These are phyloP conservation scores for Nannochloris sp. DNA, from an alignment of 139 green algal species.

Conservation along the genomic window DNA sequence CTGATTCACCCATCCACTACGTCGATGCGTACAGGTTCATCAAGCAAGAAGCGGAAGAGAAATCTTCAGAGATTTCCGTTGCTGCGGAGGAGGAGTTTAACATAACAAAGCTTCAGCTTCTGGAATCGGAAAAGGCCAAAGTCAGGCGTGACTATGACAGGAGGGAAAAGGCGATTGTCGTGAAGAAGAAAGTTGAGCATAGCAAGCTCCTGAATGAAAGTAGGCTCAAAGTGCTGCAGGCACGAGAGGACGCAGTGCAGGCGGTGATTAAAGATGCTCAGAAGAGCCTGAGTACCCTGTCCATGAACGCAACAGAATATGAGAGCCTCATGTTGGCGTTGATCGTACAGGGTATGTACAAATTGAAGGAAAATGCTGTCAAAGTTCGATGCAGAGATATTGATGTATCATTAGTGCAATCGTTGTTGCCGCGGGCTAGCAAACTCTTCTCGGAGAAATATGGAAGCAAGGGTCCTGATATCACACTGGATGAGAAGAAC, in stretches of 20 bases:
- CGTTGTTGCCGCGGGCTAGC: conserved; percentile 26
- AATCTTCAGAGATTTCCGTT: conserved; percentile 91
- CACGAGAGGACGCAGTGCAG: conserved; percentile 76
- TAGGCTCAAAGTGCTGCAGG: conserved; percentile 85
- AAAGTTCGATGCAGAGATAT: conserved; percentile 62
- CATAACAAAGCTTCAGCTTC: conserved; percentile 92
- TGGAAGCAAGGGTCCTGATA: conserved; percentile 34
- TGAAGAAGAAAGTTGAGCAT: conserved; percentile 98
- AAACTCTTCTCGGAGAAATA: conserved; percentile 27
- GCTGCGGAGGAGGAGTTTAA: conserved; percentile 98
- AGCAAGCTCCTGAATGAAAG: conserved; percentile 94
- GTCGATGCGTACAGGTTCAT: conserved; percentile 66
- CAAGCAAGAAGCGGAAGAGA: conserved; percentile 96
- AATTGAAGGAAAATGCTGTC: conserved; percentile 57
- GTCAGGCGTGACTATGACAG: conserved; percentile 94
- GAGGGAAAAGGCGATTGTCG: conserved; percentile 81
- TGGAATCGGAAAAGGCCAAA: conserved; percentile 93
- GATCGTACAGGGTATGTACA: conserved; percentile 69
- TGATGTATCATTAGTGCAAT: conserved; percentile 59
- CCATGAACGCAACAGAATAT: conserved; percentile 63
- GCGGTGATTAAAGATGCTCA: conserved; percentile 49
- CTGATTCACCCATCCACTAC: background rate
- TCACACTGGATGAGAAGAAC: conserved; percentile 55
- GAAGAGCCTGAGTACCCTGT: conserved; percentile 44
- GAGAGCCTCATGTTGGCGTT: conserved; percentile 74